Evolutionary conservation across 148 eudicot genomes (phyloP), one percentile per base, ranked within the genome.

Genomic region (Rhododendron molle): DNA sequence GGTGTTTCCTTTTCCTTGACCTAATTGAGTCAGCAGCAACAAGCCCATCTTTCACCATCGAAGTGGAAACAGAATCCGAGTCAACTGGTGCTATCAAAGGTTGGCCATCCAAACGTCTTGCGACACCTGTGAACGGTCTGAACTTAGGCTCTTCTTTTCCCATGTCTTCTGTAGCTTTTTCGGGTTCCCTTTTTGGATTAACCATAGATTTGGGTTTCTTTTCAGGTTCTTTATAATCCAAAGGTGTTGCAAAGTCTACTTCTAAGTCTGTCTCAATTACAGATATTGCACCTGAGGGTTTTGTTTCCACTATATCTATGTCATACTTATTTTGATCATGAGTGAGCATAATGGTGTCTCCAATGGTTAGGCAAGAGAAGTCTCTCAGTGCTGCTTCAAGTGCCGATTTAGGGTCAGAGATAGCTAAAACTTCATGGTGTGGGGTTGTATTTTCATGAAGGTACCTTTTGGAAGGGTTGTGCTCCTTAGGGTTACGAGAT

Each of bases 211-310:
- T 86, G 11, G 81, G 82, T 78, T 83, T 82, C 78, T 83, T 65
- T 47, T 76, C 82, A 47, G 85, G 85, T 49, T 86, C 88, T 60
- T 86, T 83, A 28, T 83, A 81, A 38, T 86, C 85, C 78, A 86
- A 58, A 47, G 88, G 85, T 1, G 43, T 49, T 44, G 77, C 83
- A 78, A 83, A 83, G 23, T 86, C 85, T 16, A 83, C 83, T n/a
- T 62, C 82, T n/a, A 82, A 86, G 40, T 86, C 88, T 1, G 85
- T 86, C 21, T 86, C 88, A 32, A 43, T 1, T 30, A 83, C 16
- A 32, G 76, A 86, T 56, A 83, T 62, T 23, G 83, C 88, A 49
- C 52, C n/a, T 2, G 34, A 44, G 15, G 88, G 88, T 62, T 46
- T 83, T 8, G 85, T 78, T n/a, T 86, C 83, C 43, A 83, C 9